phyloP scores from a whole-genome alignment of 2,329 filamentous ascomycete genomes.

The Claviceps capensis region DNA sequence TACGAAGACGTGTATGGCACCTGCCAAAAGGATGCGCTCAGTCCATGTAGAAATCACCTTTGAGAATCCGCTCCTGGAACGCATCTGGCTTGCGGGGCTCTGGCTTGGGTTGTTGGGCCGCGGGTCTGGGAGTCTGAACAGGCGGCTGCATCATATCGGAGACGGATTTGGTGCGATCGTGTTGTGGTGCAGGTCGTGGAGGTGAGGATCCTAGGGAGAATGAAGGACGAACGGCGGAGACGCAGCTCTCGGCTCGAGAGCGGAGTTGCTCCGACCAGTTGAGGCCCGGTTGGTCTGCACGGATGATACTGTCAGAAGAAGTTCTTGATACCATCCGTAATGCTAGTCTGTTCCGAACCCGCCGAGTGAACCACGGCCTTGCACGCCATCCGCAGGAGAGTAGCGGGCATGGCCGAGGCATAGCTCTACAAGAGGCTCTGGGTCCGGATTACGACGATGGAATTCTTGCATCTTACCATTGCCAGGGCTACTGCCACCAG shows the following conservation, averaged over 20 bases:
- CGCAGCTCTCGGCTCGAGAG: conserved; percentile 73
- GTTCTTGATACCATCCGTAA: conserved; percentile 40
- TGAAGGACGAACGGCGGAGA: conserved; percentile 39
- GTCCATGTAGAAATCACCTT: conserved; percentile 98
- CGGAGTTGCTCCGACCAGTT: conserved; percentile 96
- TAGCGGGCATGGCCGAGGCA: conserved; percentile 19
- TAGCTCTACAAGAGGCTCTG: conserved; percentile 15
- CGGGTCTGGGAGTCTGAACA: conserved; percentile 26
- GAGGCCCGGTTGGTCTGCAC: conserved; percentile 73
- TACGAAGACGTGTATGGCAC: no score
- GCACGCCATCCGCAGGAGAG: conserved; percentile 23
- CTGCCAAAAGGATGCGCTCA: conserved; percentile 23
- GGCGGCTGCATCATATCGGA: conserved; percentile 48
- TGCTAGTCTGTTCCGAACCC: conserved; percentile 41
- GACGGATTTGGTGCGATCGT: conserved; percentile 59
- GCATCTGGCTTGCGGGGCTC: conserved; percentile 67
- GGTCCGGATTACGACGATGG: conserved; percentile 23
- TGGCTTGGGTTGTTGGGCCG: conserved; percentile 30
- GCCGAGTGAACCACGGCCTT: conserved; percentile 20
- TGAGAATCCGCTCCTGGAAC: conserved; percentile 92
- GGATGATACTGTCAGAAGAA: conserved; percentile 50
- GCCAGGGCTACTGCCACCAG: conserved; percentile 42
- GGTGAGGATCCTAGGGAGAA: conserved; percentile 42
- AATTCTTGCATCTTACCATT: conserved; percentile 43
- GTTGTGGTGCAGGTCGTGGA: conserved; percentile 24